Evolutionary conservation across 192 early-diverging fungal species (phyloP).

Genomic region (Linnemannia zychae): DNA sequence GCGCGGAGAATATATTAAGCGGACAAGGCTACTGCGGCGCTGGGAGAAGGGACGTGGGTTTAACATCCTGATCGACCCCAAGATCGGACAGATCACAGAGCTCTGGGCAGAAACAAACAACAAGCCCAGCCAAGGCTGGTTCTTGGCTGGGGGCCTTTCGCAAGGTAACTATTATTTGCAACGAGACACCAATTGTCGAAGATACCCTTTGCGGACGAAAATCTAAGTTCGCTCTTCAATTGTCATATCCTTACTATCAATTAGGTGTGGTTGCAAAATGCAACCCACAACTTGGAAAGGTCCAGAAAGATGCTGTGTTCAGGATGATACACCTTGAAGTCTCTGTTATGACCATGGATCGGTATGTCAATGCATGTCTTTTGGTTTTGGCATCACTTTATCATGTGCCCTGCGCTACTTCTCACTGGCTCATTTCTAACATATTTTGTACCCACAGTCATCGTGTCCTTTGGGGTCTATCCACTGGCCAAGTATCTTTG

Average conservation of each 20-base stretch:
- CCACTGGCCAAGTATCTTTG: constrained; percentile 65
- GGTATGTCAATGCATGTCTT: constrained; percentile 39
- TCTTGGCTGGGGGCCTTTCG: constrained; percentile 65
- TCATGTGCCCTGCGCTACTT: background rate
- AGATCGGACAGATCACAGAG: constrained; percentile 65
- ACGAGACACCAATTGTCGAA: too few species aligned
- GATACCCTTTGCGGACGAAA: background rate
- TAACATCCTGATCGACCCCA: constrained; percentile 65
- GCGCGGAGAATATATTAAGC: constrained; percentile 53
- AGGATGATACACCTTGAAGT: constrained; percentile 61
- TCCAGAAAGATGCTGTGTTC: constrained; percentile 69
- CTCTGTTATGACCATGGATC: constrained; percentile 67
- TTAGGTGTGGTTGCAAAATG: constrained; percentile 70
- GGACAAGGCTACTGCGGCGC: constrained; percentile 36
- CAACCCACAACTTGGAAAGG: constrained; percentile 69
- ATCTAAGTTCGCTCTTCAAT: background rate
- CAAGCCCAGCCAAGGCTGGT: constrained; percentile 32
- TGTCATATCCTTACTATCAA: background rate
- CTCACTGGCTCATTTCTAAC: background rate
- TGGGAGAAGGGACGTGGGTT: constrained; percentile 67
- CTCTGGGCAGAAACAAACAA: constrained; percentile 63
- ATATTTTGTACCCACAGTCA: constrained; percentile 33
- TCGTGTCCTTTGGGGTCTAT: constrained; percentile 70
- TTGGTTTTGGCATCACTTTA: background rate
- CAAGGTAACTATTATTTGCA: constrained; percentile 55